Base-by-base conservation (phyloP, 805 yeast species). In the Saturnispora bothae region DNA sequence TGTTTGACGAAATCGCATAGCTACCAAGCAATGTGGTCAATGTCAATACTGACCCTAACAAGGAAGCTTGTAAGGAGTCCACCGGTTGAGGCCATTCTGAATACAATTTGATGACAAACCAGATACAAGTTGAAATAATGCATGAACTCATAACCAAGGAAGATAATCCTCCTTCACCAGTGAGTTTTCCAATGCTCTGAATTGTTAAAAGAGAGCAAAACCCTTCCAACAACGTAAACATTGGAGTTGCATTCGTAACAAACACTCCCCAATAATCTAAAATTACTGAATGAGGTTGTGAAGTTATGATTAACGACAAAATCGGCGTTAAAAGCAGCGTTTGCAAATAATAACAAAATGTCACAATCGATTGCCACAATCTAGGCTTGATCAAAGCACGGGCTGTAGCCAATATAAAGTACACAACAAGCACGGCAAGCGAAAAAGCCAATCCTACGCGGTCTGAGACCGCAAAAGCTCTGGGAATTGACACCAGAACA, bases 381-480 rank as follows among this genome's bases (percentile, higher is more conserved):
- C 28, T 3, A 27, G n/a, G 8, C 20, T 23, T 43, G 49, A 71
- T 41, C 94, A 68, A 22, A 85, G 25, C 25, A 10, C 25, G 25
- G 10, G 25, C 51, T 1, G 94, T 76, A 7, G 96, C 83, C 39
- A 84, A 62, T 5, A 72, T 54, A 43, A 83, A 78, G 58, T 86
- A 88, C 38, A 81, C 59, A 31, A 72, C 63, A 39, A 83, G 72
- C 34, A 89, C 67, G 5, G 95, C 78, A 23, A 77, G 69, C 0
- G 89, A 76, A 56, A 77, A 92, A 15, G 94, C 76, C 43, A 92
- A 63, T 1, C 98, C 98, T 59, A 97, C 89, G 40, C 75, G 69
- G 89, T 95, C 59, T 92, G 92, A 18, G 96, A 82, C 44, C 92
- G 69, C 4, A 97, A 97, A 5, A 92, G 81, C 3, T 96, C 81